A percentile compares a stretch with the other conserved stretches of the same genome.
Evolutionary conservation across 306 rosid genomes (phyloP).

Genomic region (Sphenostylis stenocarpa): DNA sequence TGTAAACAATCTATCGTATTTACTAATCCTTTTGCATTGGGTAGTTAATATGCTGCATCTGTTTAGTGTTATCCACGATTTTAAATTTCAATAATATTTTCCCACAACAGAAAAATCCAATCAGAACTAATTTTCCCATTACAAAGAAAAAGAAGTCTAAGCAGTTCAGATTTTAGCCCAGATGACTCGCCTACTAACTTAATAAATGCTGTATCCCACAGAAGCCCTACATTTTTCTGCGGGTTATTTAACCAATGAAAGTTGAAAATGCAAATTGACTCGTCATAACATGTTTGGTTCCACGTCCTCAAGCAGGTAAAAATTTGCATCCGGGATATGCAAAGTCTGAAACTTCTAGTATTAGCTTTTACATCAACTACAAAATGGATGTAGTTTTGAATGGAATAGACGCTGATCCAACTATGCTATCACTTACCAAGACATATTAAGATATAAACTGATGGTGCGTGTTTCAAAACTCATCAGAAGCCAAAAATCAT

Average conservation of each 20-base stretch:
- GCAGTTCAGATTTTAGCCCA: slow-evolving; percentile 10
- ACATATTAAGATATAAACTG: background rate
- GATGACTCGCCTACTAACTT: slow-evolving; percentile 21
- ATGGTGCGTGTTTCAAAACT: background rate
- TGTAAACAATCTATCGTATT: background rate
- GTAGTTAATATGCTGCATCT: background rate
- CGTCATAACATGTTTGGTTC: background rate
- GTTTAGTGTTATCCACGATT: slow-evolving; percentile 8
- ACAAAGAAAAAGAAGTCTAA: background rate
- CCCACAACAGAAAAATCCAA: background rate
- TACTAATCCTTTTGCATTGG: slow-evolving; percentile 5
- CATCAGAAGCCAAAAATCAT: background rate
- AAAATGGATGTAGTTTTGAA: background rate
- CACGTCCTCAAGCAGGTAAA: background rate
- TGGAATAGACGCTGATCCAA: background rate
- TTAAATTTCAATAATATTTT: background rate
- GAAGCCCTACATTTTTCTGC: background rate
- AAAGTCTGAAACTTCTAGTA: background rate
- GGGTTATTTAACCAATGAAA: background rate
- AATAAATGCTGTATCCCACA: background rate
- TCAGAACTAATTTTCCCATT: background rate
- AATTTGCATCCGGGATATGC: background rate
- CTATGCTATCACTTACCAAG: background rate
- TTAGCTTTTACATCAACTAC: background rate
- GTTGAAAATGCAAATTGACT: slow-evolving; percentile 9